Base-by-base conservation (phyloP, 495 filamentous ascomycete genomes). In the Hypomontagnella monticulosa region DNA sequence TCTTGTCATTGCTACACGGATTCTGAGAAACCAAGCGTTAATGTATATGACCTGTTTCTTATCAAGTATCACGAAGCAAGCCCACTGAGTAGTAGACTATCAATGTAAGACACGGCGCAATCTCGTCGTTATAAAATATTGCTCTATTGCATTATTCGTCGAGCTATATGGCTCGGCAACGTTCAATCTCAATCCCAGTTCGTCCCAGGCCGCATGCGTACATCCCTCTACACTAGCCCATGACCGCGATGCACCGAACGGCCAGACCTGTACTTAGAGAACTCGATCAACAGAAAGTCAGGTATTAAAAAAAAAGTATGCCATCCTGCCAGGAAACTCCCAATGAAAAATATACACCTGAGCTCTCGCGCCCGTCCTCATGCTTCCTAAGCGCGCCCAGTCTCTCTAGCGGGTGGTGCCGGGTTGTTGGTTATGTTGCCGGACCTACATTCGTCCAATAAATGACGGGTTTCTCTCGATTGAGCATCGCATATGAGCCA, bases 281-380 rank as follows among this genome's bases (percentile, higher is more conserved):
- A 61, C 51, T 52, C 43, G 30, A 41, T 49, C 40, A 69, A 70
- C 56, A 62, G 73, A 69, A 71, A 61, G 34, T 58, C 55, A 70
- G 54, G 64, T 63, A 72, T 69, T 61, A 67, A 76, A 69, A 76
- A 66, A 71, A 66, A 68, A 62, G 71, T 71, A 70, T 74, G 69
- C 71, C 71, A 19, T 74, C 71, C 69, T 71, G 43, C 66, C 71
- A 57, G 52, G 49, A 70, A 73, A 75, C 67, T 72, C 71, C 73
- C 53, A 66, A 71, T 75, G 61, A 69, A 72, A 73, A 72, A 73
- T 71, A 73, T 71, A 74, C 75, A 76, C 66, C 60, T 63, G 64
- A 71, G 66, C 62, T 69, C 56, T n/a, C 61, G 61, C 66, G 55
- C 54, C 63, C 61, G 49, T 63, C 73, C 34, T 67, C 52, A 67